phyloP scores from a whole-genome alignment of 768 basidiomycete genomes.

The Thelephora aurantiotincta region DNA sequence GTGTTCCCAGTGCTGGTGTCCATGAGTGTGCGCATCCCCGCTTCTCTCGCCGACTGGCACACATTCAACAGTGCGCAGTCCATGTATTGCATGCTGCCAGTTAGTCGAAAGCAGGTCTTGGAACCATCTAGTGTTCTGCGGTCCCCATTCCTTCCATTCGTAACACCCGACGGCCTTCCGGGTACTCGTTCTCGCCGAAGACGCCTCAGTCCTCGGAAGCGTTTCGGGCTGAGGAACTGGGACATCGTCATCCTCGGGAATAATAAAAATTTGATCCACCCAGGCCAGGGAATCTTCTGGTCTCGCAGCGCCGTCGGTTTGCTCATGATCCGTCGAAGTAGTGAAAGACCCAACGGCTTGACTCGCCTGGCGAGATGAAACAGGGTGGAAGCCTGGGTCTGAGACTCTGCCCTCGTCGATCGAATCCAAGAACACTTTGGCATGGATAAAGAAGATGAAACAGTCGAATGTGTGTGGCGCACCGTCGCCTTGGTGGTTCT shows the following conservation, averaged over 20 bases:
- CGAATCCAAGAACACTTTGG: background rate
- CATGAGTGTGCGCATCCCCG: background rate
- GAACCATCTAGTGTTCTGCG: background rate
- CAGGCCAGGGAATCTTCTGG: too few relatives aligned
- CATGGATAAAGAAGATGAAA: background rate
- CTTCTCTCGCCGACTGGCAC: background rate
- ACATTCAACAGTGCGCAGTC: background rate
- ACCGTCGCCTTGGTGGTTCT: background rate
- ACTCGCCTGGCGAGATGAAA: too few relatives aligned
- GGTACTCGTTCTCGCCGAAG: background rate
- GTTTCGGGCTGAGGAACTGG: background rate
- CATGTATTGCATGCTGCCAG: background rate
- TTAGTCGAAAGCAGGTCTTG: background rate
- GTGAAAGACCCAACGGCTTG: too few relatives aligned
- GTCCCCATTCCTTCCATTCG: background rate
- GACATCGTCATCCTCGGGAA: background rate
- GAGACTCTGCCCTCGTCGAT: too few relatives aligned
- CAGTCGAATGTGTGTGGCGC: background rate
- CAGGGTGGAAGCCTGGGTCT: too few relatives aligned
- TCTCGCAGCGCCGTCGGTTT: too few relatives aligned
- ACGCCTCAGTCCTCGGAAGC: background rate
- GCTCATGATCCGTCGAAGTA: too few relatives aligned
- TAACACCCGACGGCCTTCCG: background rate
- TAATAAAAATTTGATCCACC: too few relatives aligned
- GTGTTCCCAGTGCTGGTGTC: background rate